Evolutionary conservation across 306 rosid genomes (phyloP).

Genomic region (Prunus padus): DNA sequence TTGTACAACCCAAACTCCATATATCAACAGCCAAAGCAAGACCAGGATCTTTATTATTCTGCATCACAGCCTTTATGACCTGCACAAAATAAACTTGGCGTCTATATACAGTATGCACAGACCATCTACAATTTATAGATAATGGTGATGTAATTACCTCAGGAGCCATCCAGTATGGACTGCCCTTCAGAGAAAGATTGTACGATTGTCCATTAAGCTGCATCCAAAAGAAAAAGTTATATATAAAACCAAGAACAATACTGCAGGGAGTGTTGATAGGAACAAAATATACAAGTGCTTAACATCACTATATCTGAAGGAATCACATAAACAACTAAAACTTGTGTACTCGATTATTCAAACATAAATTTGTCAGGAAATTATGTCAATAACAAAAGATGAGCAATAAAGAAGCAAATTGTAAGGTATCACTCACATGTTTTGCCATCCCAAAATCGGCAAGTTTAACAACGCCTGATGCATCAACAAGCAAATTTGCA

Average conservation of each 20-base stretch:
- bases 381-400: background rate
- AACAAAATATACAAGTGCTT: background rate
- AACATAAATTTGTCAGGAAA: background rate
- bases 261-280: background rate
- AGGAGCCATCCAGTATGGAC: conserved; percentile 99
- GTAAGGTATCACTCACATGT: conserved; percentile 56
- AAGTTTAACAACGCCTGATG: conserved; percentile 80
- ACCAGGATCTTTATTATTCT: conserved; percentile 57
- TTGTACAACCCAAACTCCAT: conserved; percentile 97
- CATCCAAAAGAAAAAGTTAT: conserved; percentile 21
- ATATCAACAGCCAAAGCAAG: conserved; percentile 87
- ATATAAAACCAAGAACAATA: conserved; percentile 5
- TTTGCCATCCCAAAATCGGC: conserved; percentile 98
- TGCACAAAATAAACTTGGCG: conserved; percentile 32
- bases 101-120: conserved; percentile 3
- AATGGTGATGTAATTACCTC: conserved; percentile 56
- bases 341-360: background rate
- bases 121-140: conserved; percentile 11
- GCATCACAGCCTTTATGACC: conserved; percentile 84
- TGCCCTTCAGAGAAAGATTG: conserved; percentile 86
- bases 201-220: conserved; percentile 76
- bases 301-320: background rate
- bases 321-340: background rate
- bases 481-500: conserved; percentile 89
- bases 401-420: background rate